Conservation (phyloP, 345 rosid species). For the Aurinia saxatilis region DNA sequence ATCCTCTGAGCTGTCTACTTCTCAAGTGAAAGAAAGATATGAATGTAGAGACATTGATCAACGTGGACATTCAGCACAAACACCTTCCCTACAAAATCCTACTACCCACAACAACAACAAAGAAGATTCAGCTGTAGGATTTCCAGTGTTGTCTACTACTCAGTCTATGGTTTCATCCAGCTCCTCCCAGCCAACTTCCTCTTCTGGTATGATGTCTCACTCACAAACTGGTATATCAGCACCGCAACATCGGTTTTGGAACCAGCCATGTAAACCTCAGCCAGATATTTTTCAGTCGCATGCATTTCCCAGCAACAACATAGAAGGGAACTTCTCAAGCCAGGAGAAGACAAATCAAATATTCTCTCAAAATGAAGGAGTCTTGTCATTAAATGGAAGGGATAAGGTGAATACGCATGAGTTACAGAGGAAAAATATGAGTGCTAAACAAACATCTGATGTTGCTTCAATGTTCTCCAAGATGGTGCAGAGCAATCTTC, state of each 20-base stretch:
- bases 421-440: slow-evolving; percentile 34
- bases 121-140: slow-evolving; percentile 38
- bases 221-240: slow-evolving; percentile 36
- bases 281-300: slow-evolving; percentile 30
- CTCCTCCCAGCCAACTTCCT: slow-evolving; percentile 32
- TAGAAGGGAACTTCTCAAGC: slow-evolving; percentile 34
- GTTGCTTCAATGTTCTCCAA: slow-evolving; percentile 23
- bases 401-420: slow-evolving; percentile 17
- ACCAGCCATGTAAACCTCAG: slow-evolving; percentile 32
- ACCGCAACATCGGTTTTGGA: slow-evolving; percentile 34
- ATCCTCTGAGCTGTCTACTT: slow-evolving; percentile 33
- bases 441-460: slow-evolving; percentile 30
- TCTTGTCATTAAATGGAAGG: slow-evolving; percentile 32
- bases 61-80: slow-evolving; percentile 40
- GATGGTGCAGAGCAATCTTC: slow-evolving; percentile 42
- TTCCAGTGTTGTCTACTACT: slow-evolving; percentile 35
- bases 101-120: slow-evolving; percentile 26
- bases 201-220: slow-evolving; percentile 33
- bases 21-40: slow-evolving; percentile 32
- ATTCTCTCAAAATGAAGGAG: slow-evolving; percentile 32
- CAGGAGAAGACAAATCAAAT: slow-evolving; percentile 33
- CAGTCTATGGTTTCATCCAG: slow-evolving; percentile 33
- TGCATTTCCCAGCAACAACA: slow-evolving; percentile 30
- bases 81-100: slow-evolving; percentile 24
- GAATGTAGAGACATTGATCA: slow-evolving; percentile 40